Evolutionary conservation across 345 rosid species (phyloP), one percentile per base, ranked within the genome.

Genomic region (Camelina laxa): DNA sequence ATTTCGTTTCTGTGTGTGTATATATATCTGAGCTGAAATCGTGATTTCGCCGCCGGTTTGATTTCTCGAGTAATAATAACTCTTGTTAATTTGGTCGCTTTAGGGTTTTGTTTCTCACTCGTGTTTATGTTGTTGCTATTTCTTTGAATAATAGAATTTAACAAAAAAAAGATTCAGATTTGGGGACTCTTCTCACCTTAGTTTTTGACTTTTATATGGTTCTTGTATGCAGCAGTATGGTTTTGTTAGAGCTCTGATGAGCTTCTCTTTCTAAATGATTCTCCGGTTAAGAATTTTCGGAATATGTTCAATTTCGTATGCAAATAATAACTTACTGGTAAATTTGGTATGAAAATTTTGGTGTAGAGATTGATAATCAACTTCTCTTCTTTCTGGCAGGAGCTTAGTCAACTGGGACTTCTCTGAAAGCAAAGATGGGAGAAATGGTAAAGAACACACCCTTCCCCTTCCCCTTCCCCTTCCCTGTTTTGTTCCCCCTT

Each of bases 381-480:
- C 44, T 41, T 60, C 36, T 71, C 50, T 58, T 41, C 9, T 12
- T 63, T 63, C 10, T 63, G 17, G 41, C 31, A 77, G 82, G 67
- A 56, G 45, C 59, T 65, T 57, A 27, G 30, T 57, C 58, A 22
- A 16, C 35, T 22, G 24, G 30, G 41, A 31, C 3, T 38, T 67
- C 17, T 54, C 53, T 15, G 39, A 35, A 53, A 69, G 69, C 65
- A 20, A 65, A 60, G 13, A 79, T 82, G 87, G 86, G 85, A 60
- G 89, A 86, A 64, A 79, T 85, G 84, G 90, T 85, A 82, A 74
- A 39, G 50, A 3, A 10, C 39, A 65, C 19, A 36, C 30, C 24
- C 2, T 56, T 21, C 15, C 3, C 7, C 44, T 53, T 58, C 70
- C 14, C n/a, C n/a, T n/a, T n/a, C n/a, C n/a, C 27, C 27, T 24